These are phyloP conservation scores for Metschnikowia hibisci DNA, from an alignment of 805 yeast genomes.

Conservation along the genomic window DNA sequence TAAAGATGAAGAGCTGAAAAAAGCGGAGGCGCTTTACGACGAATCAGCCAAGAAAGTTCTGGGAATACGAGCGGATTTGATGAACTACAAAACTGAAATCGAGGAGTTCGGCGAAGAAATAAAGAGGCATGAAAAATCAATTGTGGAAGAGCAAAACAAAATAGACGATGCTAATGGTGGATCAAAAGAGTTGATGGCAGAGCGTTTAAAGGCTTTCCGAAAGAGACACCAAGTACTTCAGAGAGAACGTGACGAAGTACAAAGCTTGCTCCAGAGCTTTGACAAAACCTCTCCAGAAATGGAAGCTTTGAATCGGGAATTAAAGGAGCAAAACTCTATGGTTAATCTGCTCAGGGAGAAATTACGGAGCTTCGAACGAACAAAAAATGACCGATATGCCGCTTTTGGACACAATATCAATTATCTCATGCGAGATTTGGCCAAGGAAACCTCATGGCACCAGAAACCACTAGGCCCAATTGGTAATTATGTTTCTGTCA, in stretches of 20 bases:
- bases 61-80: slow-evolving; percentile 10
- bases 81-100: slow-evolving; percentile 21
- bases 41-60: slow-evolving; percentile 12
- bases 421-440: slow-evolving; percentile 37
- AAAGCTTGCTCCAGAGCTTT: slow-evolving; percentile 4
- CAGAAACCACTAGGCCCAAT: slow-evolving; percentile 74
- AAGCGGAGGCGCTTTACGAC: slow-evolving; percentile 7
- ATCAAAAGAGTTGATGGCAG: slow-evolving; percentile 31
- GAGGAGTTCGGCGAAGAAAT: slow-evolving; percentile 12
- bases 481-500: slow-evolving; percentile 58
- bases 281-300: slow-evolving; percentile 10
- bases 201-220: slow-evolving; percentile 14
- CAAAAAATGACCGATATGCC: slow-evolving; percentile 32
- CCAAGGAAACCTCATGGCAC: slow-evolving; percentile 29
- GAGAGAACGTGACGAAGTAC: slow-evolving; percentile 9
- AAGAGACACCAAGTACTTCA: slow-evolving; percentile 9
- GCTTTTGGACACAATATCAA: slow-evolving; percentile 51
- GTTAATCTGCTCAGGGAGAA: slow-evolving; percentile 7
- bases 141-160: slow-evolving; percentile 33
- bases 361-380: slow-evolving; percentile 9
- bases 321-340: slow-evolving; percentile 6
- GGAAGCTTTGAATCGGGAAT: slow-evolving; percentile 11
- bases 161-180: slow-evolving; percentile 44
- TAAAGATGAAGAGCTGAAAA: slow-evolving; percentile 1
- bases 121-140: slow-evolving; percentile 18